A percentile compares a stretch with the other conserved stretches of the same genome.
Conservation (phyloP, 495 filamentous ascomycete species). For the Apodospora peruviana region DNA sequence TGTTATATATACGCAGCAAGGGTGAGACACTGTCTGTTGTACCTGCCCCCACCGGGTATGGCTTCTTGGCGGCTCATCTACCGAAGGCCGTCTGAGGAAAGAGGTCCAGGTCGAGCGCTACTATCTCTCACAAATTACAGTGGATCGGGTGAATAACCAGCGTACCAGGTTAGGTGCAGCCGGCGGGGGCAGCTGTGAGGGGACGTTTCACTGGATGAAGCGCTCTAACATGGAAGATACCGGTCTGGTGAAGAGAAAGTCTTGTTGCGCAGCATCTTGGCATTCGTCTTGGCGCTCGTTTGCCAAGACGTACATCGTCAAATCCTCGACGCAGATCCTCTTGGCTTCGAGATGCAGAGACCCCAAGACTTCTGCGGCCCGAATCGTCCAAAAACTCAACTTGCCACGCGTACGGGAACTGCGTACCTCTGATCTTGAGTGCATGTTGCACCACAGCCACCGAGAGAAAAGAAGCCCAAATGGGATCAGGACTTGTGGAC, state of each 20-base stretch:
- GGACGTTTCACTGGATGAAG: too few species aligned
- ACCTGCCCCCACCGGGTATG: not conserved
- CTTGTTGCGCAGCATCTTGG: too few species aligned
- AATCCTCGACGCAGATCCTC: constrained; percentile 19
- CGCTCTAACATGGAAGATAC: too few species aligned
- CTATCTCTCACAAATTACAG: not conserved
- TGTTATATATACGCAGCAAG: not conserved
- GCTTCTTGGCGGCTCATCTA: constrained; percentile 20
- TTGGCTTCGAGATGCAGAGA: constrained; percentile 14
- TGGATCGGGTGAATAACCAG: too few species aligned
- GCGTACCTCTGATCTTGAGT: too few species aligned
- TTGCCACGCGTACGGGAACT: constrained; percentile 4
- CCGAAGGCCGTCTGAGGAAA: constrained; percentile 13
- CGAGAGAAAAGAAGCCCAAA: too few species aligned
- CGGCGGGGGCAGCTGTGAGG: too few species aligned
- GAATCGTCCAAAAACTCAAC: constrained; percentile 9
- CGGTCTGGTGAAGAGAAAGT: too few species aligned
- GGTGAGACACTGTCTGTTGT: not conserved
- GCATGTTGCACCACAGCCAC: too few species aligned
- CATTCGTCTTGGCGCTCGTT: too few species aligned
- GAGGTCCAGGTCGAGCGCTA: constrained; percentile 18
- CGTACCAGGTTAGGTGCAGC: too few species aligned
- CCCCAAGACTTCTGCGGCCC: constrained; percentile 4
- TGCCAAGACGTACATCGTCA: constrained; percentile 11
- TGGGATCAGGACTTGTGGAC: too few species aligned